Conservation (phyloP, 345 rosid genomes). For the Brassica napus region Da-Ae NC_063445.1:26580501-26581000, state of each 20-base stretch:
- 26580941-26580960: background rate
- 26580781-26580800: background rate
- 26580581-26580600: constrained; percentile 78
- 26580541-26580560: constrained; percentile 89
- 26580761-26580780: background rate
- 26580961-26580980: background rate
- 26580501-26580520: constrained; percentile 58
- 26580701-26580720: constrained; percentile 20
- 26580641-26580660: too few relatives aligned
- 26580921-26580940: background rate
- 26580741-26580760: background rate
- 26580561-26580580: constrained; percentile 85
- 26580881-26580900: constrained; percentile 24
- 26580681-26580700: background rate
- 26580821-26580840: background rate
- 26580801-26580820: background rate
- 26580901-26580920: constrained; percentile 29
- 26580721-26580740: background rate
- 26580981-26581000: constrained; percentile 9
- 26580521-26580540: constrained; percentile 84
- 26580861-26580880: background rate
- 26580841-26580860: constrained; percentile 17
- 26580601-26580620: constrained; percentile 94
- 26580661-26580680: too few relatives aligned
- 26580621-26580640: constrained; percentile 8